These are phyloP conservation scores for Mantamonas sphyraenae DNA, from an alignment of 78 protist genomes.

Conservation along the genomic window DNA sequence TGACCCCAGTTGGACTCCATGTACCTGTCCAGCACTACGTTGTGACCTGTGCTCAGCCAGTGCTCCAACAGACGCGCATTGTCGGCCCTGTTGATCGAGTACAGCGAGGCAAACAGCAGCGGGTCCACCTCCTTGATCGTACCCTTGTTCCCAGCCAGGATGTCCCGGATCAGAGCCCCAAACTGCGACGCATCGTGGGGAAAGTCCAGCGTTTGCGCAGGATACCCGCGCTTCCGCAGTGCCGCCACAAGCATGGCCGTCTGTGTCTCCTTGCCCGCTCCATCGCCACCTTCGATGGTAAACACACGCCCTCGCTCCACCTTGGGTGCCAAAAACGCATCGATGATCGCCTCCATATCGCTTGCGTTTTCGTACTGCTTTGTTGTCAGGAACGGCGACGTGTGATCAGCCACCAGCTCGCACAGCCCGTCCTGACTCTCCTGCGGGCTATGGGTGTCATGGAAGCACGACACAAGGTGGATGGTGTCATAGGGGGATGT, in stretches of 20 bases:
- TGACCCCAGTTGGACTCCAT: constrained; percentile 23
- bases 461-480: too few relatives aligned
- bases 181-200: constrained; percentile 20
- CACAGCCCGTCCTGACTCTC: too few relatives aligned
- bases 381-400: too few relatives aligned
- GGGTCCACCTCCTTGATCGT: constrained; percentile 7
- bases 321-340: not conserved
- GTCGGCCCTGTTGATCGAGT: constrained; percentile 19
- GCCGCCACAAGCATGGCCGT: not conserved
- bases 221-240: constrained; percentile 10
- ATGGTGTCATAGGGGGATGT: too few relatives aligned
- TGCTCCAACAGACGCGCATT: not conserved
- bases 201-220: constrained; percentile 7
- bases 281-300: constrained; percentile 31
- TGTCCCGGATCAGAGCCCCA: constrained; percentile 12
- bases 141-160: constrained; percentile 8
- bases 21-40: constrained; percentile 24
- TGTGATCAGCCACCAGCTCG: too few relatives aligned
- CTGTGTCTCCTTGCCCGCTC: constrained; percentile 37
- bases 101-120: constrained; percentile 23
- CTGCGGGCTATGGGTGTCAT: too few relatives aligned
- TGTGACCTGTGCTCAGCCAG: constrained; percentile 11
- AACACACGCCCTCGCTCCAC: not conserved
- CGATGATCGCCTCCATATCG: too few relatives aligned
- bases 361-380: too few relatives aligned